These are phyloP conservation scores for Hymenoscyphus occultus DNA, from an alignment of 2,329 filamentous ascomycete genomes.

Conservation along the genomic window DNA sequence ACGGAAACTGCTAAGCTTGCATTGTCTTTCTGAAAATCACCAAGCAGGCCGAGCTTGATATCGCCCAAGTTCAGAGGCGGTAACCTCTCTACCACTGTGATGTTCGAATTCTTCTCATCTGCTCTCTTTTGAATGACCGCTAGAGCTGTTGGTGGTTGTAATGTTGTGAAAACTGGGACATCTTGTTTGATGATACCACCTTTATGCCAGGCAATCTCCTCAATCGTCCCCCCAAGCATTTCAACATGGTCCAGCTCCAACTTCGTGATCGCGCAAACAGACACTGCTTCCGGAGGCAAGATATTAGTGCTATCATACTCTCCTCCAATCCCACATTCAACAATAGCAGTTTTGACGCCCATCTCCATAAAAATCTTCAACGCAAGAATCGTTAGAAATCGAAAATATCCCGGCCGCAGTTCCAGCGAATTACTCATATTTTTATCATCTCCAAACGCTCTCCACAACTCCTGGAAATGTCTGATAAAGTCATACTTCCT, in stretches of 20 bases:
- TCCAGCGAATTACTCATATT: slow-evolving; percentile 3
- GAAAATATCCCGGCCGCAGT: slow-evolving; percentile 83
- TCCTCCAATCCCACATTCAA: slow-evolving; percentile 93
- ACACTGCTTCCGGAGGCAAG: slow-evolving; percentile 51
- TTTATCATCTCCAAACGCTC: slow-evolving; percentile 41
- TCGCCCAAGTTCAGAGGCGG: slow-evolving; percentile 43
- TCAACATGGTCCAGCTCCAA: slow-evolving; percentile 82
- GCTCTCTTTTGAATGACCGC: slow-evolving; percentile 59
- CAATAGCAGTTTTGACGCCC: slow-evolving; percentile 72
- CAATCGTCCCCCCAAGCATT: slow-evolving; percentile 75
- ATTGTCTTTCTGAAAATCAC: slow-evolving; percentile 56
- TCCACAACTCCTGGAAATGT: slow-evolving; percentile 68
- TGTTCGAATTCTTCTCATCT: slow-evolving; percentile 34
- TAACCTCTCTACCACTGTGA: slow-evolving; percentile 29
- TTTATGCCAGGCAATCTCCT: slow-evolving; percentile 90
- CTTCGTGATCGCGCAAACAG: slow-evolving; percentile 72
- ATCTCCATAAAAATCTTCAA: slow-evolving; percentile 78
- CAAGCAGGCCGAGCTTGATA: slow-evolving; percentile 48
- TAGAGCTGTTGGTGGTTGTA: slow-evolving; percentile 54
- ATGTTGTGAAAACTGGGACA: slow-evolving; percentile 60
- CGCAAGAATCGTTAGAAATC: slow-evolving; percentile 84
- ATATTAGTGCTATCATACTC: slow-evolving; percentile 94
- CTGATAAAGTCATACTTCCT: slow-evolving; percentile 56
- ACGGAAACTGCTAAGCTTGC: slow-evolving; percentile 56
- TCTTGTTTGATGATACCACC: slow-evolving; percentile 77